Percentiles rank a stretch among this genome's conserved stretches.
Evolutionary conservation across 495 filamentous ascomycete species (phyloP).

Genomic region (Aspergillus avenaceus): DNA sequence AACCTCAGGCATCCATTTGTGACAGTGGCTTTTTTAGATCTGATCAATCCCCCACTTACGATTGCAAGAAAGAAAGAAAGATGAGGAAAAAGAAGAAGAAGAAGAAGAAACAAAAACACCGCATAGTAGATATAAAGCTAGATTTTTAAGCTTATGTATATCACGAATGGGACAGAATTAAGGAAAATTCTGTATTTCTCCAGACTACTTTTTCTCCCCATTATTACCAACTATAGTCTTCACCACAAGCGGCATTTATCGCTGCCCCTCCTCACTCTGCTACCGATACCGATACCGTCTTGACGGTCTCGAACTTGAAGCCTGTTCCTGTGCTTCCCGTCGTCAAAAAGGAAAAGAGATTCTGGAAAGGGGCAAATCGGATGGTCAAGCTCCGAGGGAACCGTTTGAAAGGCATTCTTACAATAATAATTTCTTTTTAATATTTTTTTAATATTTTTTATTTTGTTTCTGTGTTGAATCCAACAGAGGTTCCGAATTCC

Average conservation of each 20-base stretch:
- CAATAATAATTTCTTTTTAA: too few relatives aligned
- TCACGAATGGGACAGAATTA: too few relatives aligned
- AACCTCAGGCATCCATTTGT: neutral
- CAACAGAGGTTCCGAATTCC: neutral
- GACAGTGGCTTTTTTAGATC: neutral
- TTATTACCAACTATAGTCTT: constrained; percentile 1
- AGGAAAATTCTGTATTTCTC: neutral
- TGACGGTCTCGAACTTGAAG: too few relatives aligned
- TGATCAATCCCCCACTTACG: neutral
- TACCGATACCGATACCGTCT: constrained; percentile 50
- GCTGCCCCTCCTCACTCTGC: constrained; percentile 57
- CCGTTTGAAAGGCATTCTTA: too few relatives aligned
- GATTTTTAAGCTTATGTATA: too few relatives aligned
- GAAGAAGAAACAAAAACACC: too few relatives aligned
- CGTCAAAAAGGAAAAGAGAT: neutral
- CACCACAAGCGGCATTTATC: neutral
- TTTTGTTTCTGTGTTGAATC: too few relatives aligned
- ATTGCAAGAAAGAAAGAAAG: neutral
- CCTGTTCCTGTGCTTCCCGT: neutral
- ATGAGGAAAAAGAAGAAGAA: too few relatives aligned
- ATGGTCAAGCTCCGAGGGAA: neutral
- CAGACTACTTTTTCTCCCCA: neutral
- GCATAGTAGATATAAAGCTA: too few relatives aligned
- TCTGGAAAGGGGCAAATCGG: constrained; percentile 13
- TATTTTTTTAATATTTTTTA: too few relatives aligned